These are phyloP conservation scores for Nannizziopsis arthrosporioides DNA, from an alignment of 2,329 filamentous ascomycete genomes.

Conservation along the genomic window DNA sequence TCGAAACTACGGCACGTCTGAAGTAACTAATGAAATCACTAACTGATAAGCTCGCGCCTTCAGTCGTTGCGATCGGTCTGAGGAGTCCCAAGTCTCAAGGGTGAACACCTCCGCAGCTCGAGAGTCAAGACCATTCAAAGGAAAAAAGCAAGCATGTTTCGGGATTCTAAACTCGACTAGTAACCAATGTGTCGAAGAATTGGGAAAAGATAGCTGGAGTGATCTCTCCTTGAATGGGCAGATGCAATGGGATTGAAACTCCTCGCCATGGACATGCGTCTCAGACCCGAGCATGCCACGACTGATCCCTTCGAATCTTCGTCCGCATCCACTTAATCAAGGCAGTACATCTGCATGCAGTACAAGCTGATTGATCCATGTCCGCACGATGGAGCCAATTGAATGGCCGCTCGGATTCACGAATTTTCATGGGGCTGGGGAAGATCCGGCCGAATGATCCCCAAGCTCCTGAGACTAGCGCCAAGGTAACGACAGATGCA, in stretches of 20 bases:
- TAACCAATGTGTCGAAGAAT: slow-evolving; percentile 2
- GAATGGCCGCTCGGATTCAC: slow-evolving; percentile 1
- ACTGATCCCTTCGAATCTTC: neutral
- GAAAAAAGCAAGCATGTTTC: slow-evolving; percentile 1
- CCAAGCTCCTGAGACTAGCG: slow-evolving; percentile 1
- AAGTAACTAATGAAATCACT: too few relatives aligned
- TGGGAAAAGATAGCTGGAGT: neutral
- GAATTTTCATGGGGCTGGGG: neutral
- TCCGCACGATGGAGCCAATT: slow-evolving; percentile 1
- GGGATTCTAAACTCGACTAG: neutral
- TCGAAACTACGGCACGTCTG: too few relatives aligned
- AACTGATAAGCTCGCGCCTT: too few relatives aligned
- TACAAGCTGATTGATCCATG: neutral
- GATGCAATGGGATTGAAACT: neutral
- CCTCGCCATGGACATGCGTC: slow-evolving; percentile 1
- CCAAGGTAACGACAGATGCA: neutral
- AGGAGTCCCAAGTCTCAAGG: neutral
- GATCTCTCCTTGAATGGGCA: neutral
- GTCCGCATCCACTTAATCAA: neutral
- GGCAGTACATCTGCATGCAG: slow-evolving; percentile 1
- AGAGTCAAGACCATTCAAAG: neutral
- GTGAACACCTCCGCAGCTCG: neutral
- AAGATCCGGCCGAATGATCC: slow-evolving; percentile 5
- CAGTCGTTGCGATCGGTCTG: too few relatives aligned
- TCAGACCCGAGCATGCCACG: slow-evolving; percentile 8